A percentile compares a stretch with the other conserved stretches of the same genome.
These are phyloP conservation scores for Dalechampia spathulata DNA, from an alignment of 441 rosid species.

Conservation along the genomic window DNA sequence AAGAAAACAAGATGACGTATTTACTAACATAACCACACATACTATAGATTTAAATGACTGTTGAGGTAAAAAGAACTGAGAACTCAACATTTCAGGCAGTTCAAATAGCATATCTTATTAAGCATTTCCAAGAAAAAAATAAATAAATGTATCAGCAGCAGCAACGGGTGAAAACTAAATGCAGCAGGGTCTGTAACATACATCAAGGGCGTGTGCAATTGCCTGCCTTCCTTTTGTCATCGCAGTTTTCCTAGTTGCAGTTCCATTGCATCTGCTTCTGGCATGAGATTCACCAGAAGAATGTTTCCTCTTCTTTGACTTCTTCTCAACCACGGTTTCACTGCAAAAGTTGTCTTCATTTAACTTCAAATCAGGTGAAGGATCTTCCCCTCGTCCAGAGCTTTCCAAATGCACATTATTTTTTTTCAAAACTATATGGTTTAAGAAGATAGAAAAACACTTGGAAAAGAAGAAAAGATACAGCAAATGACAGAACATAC, in stretches of 20 bases:
- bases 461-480: background rate
- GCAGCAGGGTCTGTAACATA: slow-evolving; percentile 13
- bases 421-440: background rate
- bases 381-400: slow-evolving; percentile 2
- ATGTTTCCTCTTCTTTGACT: slow-evolving; percentile 24
- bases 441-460: background rate
- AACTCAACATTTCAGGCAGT: background rate
- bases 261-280: slow-evolving; percentile 10
- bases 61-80: background rate
- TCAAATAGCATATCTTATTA: background rate
- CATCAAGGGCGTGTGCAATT: slow-evolving; percentile 17
- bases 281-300: slow-evolving; percentile 10
- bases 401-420: background rate
- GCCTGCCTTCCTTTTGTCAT: slow-evolving; percentile 21
- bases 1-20: background rate
- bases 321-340: slow-evolving; percentile 12
- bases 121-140: background rate
- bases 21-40: background rate
- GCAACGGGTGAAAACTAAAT: background rate
- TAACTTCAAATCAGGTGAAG: background rate
- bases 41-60: background rate
- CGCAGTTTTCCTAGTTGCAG: slow-evolving; percentile 10
- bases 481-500: too few species aligned
- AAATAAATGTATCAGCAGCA: slow-evolving; percentile 6
- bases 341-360: slow-evolving; percentile 7